Base-by-base conservation (phyloP, 257 asterid species). In the Rehmannia glutinosa region DNA sequence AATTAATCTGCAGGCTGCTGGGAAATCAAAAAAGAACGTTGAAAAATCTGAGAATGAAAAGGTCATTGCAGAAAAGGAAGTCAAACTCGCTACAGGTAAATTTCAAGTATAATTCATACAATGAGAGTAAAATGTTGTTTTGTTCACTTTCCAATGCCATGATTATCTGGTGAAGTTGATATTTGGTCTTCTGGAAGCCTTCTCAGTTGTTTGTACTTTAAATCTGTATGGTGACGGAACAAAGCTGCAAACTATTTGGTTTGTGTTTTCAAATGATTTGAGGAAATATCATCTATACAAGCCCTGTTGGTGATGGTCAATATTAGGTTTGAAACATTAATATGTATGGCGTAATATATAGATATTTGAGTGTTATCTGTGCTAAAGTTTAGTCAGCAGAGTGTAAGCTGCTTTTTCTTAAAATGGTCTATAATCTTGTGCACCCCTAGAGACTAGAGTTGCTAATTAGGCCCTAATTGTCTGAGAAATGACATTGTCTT, bases 1-100 rank as follows among this genome's bases (percentile, higher is more conserved):
- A 43, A 57, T 62, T 21, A 52, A 72, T 71, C 65, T 75, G 75
- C 91, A 93, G 99, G 91, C 97, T 68, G 94, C 95, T 65, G 99
- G 99, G 68, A 88, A 84, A 78, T 68, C 78, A 2, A 87, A 77
- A 69, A 87, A 79, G 86, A 75, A 70, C 47, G 75, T 62, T 64
- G 79, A 81, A 60, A 74, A 70, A 69, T 35, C 71, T 36, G 83
- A 82, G 69, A 69, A 52, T 65, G 91, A 68, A 55, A 72, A 80
- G 30, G 63, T 73, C 32, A 42, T 64, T 15, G 57, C 68, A 50
- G 81, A 70, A 41, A 56, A 69, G 46, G 91, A 25, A 66, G 70
- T 70, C 71, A 79, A 76, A 68, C 68, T 65, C n/a, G 53, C 80
- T 45, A 33, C 77, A 10, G 86, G 98, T 92, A 80, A 62, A 36